A percentile compares a stretch with the other conserved stretches of the same genome.
phyloP scores from a whole-genome alignment of 768 basidiomycete species.

The Lyophyllum semitale region DNA sequence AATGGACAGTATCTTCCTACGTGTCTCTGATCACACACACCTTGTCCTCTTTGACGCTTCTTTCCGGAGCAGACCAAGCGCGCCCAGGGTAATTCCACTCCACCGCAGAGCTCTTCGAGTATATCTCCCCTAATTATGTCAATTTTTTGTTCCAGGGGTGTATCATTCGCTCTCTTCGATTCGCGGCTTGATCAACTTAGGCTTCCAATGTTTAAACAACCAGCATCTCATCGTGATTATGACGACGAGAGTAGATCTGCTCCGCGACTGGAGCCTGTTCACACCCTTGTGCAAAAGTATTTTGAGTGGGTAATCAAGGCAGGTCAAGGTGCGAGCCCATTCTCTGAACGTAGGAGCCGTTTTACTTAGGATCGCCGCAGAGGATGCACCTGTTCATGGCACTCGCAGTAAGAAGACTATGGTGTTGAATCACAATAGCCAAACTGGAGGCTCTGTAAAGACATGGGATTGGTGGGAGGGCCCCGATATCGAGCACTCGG shows the following conservation, averaged over 20 bases:
- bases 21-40: constrained; percentile 20
- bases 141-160: constrained; percentile 2
- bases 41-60: constrained; percentile 20
- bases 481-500: neutral
- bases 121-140: neutral
- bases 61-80: neutral
- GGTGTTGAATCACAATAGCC: neutral
- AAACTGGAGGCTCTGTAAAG: neutral
- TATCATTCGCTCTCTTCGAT: constrained; percentile 60
- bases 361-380: neutral
- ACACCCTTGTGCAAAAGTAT: constrained; percentile 48
- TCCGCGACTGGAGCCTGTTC: constrained; percentile 34
- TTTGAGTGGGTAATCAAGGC: constrained; percentile 54
- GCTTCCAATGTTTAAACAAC: constrained; percentile 46
- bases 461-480: constrained; percentile 17
- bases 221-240: constrained; percentile 13
- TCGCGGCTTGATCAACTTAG: constrained; percentile 51
- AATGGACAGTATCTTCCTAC: constrained; percentile 29
- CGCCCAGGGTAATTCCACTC: constrained; percentile 4
- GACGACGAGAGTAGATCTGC: neutral
- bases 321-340: constrained; percentile 36
- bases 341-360: neutral
- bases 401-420: constrained; percentile 7
- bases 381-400: neutral
- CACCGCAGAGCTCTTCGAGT: neutral